Evolutionary conservation across 2,329 filamentous ascomycete genomes (phyloP).

Genomic region (Cephalotrichum gorgonifer): DNA sequence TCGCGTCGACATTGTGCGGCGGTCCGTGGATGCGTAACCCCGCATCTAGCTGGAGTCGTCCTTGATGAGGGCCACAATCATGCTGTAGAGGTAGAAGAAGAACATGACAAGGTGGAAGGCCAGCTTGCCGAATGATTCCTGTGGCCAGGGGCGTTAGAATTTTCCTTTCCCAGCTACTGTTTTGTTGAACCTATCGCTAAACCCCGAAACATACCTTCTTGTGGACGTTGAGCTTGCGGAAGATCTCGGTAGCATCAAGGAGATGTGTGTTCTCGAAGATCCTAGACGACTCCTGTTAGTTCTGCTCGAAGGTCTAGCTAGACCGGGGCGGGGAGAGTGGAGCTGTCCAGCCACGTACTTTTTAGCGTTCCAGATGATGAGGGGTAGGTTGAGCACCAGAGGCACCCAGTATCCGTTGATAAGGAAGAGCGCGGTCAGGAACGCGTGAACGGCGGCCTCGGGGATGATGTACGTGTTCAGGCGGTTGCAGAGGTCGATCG

Average conservation of each 20-base stretch:
- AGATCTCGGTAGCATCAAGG: conserved; percentile 96
- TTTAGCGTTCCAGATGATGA: conserved; percentile 90
- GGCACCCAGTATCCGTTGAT: conserved; percentile 99
- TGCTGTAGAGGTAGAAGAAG: conserved; percentile 99
- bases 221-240: conserved; percentile 96
- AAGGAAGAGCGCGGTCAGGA: conserved; percentile 90
- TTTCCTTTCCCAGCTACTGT: not conserved
- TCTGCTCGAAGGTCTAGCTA: not conserved
- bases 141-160: conserved; percentile 4
- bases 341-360: conserved; percentile 57
- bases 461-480: conserved; percentile 99
- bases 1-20: not conserved
- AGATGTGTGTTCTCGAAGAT: conserved; percentile 96
- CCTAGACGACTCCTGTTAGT: conserved; percentile 36
- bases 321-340: not conserved
- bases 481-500: conserved; percentile 99
- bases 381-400: conserved; percentile 80
- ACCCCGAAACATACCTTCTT: conserved; percentile 65
- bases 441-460: conserved; percentile 93
- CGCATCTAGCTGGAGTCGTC: conserved; percentile 78
- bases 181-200: not conserved
- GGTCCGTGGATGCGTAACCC: not conserved
- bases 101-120: conserved; percentile 99
- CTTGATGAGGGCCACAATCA: conserved; percentile 92
- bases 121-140: conserved; percentile 99